These are phyloP conservation scores for Chamaecyparis obtusa DNA, from an alignment of 75 land plant species.

Conservation along the genomic window DNA sequence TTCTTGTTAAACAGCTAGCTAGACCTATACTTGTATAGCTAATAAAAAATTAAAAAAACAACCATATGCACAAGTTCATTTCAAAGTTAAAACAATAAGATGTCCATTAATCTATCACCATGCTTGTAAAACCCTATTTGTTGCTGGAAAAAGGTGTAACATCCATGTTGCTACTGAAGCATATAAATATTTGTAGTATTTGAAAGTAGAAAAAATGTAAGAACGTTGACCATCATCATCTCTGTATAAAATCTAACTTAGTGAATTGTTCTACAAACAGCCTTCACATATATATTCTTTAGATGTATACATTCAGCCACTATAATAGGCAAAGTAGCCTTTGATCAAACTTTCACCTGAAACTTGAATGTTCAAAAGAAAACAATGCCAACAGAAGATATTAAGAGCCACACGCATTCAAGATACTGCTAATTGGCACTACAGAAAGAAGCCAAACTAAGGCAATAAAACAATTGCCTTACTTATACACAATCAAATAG, in stretches of 20 bases:
- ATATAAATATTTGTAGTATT: background rate
- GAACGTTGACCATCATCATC: background rate
- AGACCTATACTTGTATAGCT: too few relatives aligned
- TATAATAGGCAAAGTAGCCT: background rate
- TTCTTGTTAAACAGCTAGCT: too few relatives aligned
- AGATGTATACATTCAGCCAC: background rate
- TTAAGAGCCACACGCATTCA: background rate
- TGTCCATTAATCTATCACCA: background rate
- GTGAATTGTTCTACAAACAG: background rate
- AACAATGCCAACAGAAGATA: background rate
- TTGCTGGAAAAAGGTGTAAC: background rate
- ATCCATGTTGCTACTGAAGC: background rate
- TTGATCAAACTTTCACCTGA: background rate
- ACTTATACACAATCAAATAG: constrained; percentile 2
- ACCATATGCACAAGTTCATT: too few relatives aligned
- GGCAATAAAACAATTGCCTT: background rate
- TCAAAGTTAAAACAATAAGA: too few relatives aligned
- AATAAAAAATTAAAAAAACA: too few relatives aligned
- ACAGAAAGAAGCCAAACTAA: background rate
- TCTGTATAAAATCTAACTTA: background rate
- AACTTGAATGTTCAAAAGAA: background rate
- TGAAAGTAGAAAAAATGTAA: background rate
- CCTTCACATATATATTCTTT: background rate
- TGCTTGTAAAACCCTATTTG: background rate
- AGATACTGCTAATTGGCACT: background rate